Evolutionary conservation across 192 early-diverging fungal species (phyloP).

Genomic region (Backusella sp.): DNA sequence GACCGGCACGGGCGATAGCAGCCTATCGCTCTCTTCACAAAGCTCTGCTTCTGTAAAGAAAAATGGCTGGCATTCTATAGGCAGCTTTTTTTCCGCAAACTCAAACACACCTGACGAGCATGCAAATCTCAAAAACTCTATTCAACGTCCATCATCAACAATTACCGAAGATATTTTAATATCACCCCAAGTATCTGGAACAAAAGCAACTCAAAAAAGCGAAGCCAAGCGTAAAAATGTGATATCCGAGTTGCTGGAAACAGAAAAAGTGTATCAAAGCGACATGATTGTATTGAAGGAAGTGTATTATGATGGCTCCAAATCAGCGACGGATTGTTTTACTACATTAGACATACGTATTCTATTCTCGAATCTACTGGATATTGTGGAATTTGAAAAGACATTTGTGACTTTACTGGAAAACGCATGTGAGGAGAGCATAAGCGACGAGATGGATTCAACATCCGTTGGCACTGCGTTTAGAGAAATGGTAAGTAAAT

Average conservation of each 20-base stretch:
- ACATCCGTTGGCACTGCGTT: conserved; percentile 49
- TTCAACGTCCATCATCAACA: not conserved
- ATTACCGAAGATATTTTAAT: not conserved
- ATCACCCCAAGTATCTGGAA: conserved; percentile 6
- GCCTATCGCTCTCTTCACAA: conserved; percentile 1
- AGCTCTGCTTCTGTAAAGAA: not conserved
- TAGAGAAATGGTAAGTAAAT: conserved; percentile 39
- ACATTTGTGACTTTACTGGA: conserved; percentile 61
- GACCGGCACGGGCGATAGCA: conserved; percentile 5
- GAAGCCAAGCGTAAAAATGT: conserved; percentile 54
- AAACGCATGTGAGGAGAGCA: conserved; percentile 42
- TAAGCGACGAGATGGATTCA: not conserved
- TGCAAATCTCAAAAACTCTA: not conserved
- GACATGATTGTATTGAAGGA: conserved; percentile 76
- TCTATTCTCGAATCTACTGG: conserved; percentile 77
- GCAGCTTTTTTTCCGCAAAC: not conserved
- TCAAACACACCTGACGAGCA: not conserved
- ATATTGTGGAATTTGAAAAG: conserved; percentile 64
- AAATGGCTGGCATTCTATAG: conserved; percentile 1
- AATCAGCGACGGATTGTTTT: not conserved
- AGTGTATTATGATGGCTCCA: conserved; percentile 54
- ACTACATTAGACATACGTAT: conserved; percentile 52
- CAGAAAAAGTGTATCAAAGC: conserved; percentile 66
- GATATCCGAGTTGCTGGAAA: conserved; percentile 70
- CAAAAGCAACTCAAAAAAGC: conserved; percentile 1